Evolutionary conservation across 768 basidiomycete species (phyloP).

Genomic region (Amylocystis lapponica): DNA sequence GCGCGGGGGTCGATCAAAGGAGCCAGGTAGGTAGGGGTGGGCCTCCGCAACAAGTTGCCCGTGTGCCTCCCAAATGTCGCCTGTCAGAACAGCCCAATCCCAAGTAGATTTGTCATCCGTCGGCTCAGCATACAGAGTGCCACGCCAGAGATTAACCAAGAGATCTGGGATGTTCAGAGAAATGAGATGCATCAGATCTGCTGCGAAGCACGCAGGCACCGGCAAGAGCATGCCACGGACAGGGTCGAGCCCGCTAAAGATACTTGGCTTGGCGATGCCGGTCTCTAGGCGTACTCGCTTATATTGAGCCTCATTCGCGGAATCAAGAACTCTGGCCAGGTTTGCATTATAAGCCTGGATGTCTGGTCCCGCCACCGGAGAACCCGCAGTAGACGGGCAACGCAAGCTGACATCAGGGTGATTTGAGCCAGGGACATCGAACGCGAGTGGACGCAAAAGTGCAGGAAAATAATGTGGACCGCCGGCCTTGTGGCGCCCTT

Average conservation of each 20-base stretch:
- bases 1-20: conserved; percentile 36
- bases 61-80: conserved; percentile 29
- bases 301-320: too few species aligned
- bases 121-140: conserved; percentile 15
- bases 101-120: conserved; percentile 21
- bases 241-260: conserved; percentile 25
- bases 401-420: conserved; percentile 32
- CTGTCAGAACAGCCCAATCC: conserved; percentile 24
- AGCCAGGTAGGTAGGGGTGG: conserved; percentile 30
- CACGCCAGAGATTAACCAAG: conserved; percentile 28
- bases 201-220: conserved; percentile 27
- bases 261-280: conserved; percentile 31
- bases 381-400: too few species aligned
- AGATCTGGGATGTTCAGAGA: conserved; percentile 34
- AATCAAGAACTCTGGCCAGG: too few species aligned
- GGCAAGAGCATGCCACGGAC: too few species aligned
- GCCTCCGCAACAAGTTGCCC: conserved; percentile 27
- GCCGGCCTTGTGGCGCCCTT: conserved; percentile 26
- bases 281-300: too few species aligned
- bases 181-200: conserved; percentile 36
- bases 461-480: conserved; percentile 34
- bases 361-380: too few species aligned
- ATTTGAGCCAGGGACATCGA: conserved; percentile 17
- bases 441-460: conserved; percentile 20
- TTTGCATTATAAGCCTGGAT: too few species aligned